Evolutionary conservation across 2,329 filamentous ascomycete species (phyloP), one percentile per base, ranked within the genome.

Genomic region (Teratosphaeria zuluensis): DNA sequence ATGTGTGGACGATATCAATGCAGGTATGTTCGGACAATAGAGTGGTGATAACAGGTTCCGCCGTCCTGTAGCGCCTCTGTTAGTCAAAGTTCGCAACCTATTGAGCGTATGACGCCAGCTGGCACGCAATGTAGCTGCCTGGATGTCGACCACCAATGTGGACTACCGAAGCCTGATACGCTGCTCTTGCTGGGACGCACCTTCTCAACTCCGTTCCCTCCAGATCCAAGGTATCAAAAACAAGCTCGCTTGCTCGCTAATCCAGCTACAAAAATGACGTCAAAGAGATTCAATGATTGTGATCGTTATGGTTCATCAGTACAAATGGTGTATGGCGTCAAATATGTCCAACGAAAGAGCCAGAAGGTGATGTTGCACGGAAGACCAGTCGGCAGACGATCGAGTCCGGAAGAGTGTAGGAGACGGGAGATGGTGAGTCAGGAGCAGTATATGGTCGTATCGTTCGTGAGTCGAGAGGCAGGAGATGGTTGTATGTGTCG

Each of bases 231-330:
- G 57, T 56, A 58, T 54, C 54, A 53, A 59, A 59, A 61, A 38
- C 54, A 60, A 56, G 28, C 56, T 59, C 63, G 63, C 59, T 63
- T 55, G 59, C 59, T 64, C 58, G 62, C 60, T 63, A 38, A 61
- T 55, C 58, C 58, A 58, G 53, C 58, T 65, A 65, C 73, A 72
- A 71, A 67, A 66, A 48, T 21, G 42, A 48, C 42, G 3, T 48
- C 67, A 75, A 75, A 68, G 70, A 74, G 75, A 75, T 60, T 66
- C 71, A 75, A 71, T 72, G 74, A 75, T 68, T 74, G 74, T 75
- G 65, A 66, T 73, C 53, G 54, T 53, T 69, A 70, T 69, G 63
- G 2, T 59, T 74, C 75, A 77, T 66, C 58, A 54, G 64, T 64
- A 65, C 61, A 65, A 59, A 32, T 56, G 55, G 11, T 42, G 42